Conservation (phyloP, 2,329 filamentous ascomycete genomes). For the Aspergillus uvarum region DNA sequence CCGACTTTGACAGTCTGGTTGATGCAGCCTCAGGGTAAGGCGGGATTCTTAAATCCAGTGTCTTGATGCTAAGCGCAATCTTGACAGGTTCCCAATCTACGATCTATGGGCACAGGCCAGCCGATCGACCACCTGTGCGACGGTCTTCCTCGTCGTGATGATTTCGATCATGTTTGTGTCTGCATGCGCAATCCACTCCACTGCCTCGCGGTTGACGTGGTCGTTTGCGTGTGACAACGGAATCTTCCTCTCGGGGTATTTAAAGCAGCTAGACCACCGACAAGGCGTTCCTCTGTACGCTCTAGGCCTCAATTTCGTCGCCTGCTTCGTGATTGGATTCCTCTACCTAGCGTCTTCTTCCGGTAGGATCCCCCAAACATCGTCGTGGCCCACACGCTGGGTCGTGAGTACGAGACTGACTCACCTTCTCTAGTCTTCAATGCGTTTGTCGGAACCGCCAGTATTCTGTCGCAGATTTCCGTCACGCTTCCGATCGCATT, state of each 20-base stretch:
- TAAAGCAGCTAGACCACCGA: slow-evolving; percentile 7
- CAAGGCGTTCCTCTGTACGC: slow-evolving; percentile 19
- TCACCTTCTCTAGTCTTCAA: slow-evolving; percentile 18
- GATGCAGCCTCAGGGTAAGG: slow-evolving; percentile 19
- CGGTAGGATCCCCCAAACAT: slow-evolving; percentile 5
- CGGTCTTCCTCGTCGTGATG: slow-evolving; percentile 10
- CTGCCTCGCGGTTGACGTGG: slow-evolving; percentile 34
- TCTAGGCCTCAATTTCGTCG: slow-evolving; percentile 16
- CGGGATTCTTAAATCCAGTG: no score
- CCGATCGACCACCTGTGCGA: slow-evolving; percentile 23
- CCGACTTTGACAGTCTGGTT: slow-evolving; percentile 15
- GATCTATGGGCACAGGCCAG: slow-evolving; percentile 25
- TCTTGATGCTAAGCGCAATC: no score
- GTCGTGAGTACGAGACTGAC: no score
- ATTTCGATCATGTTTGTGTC: slow-evolving; percentile 17
- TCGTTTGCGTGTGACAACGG: slow-evolving; percentile 34
- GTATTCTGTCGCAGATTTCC: slow-evolving; percentile 25
- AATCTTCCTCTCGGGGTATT: slow-evolving; percentile 26
- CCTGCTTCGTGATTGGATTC: slow-evolving; percentile 22
- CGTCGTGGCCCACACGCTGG: no score
- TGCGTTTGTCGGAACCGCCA: slow-evolving; percentile 24
- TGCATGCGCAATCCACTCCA: slow-evolving; percentile 25
- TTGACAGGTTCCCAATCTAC: slow-evolving; percentile 22
- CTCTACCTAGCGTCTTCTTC: slow-evolving; percentile 25
- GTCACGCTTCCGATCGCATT: slow-evolving; percentile 21